Base-by-base conservation (phyloP, 306 rosid species). In the Dryas drummondii region DNA sequence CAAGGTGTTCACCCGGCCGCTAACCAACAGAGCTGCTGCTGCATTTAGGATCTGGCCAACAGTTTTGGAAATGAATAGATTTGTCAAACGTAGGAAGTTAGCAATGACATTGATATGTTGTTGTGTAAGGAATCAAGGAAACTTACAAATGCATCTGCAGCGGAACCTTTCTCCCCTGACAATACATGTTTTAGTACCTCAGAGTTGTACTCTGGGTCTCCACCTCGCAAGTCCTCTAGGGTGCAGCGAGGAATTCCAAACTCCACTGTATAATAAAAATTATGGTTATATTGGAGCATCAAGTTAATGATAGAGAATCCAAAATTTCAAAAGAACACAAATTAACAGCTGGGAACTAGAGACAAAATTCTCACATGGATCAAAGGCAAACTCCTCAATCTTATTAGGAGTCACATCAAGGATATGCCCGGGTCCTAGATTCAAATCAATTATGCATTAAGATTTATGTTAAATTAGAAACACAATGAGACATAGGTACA, bases 111-210 rank as follows among this genome's bases (percentile, higher is more conserved):
- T 59, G 27, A 50, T 19, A 53, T 75, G 51, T 70, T 53, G 59
- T 60, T 47, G 17, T 50, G 37, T 1, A 32, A 79, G 45, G 22
- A 42, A 41, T 16, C 0, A 22, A 66, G 15, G 47, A 41, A 49
- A 86, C 99, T 75, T 81, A 96, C 99, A 46, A 96, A 68, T 73
- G 99, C 96, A 89, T 96, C 89, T 26, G 99, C 99, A 68, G 87
- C 63, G 50, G 87, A 76, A 73, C 99, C 93, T 60, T 72, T 85
- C 80, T 96, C 96, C 45, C 99, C 99, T 3, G 91, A 90, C 54
- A 96, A 75, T 66, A 96, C 91, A 40, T 93, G 92, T 74, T 76
- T 90, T 79, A 96, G 48, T 50, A 63, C 85, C 71, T 81, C 86
- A 55, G 98, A 91, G 51, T 92, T 96, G 81, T 87, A 92, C 71